Conservation (phyloP, 495 filamentous ascomycete species). For the Hypoxylon lenormandii region DNA sequence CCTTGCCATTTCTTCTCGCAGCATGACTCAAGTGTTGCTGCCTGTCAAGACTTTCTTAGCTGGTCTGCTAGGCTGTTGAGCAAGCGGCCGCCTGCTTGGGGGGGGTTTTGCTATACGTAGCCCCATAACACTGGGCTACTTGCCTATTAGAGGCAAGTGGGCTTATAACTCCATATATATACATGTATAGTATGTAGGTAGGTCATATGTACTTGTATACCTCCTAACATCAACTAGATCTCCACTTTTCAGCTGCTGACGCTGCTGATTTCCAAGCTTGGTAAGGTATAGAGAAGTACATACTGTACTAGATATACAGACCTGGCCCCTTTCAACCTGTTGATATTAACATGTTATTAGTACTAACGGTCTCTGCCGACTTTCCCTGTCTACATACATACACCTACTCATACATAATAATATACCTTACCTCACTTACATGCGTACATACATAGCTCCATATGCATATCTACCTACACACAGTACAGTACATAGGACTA, state of each 20-base stretch:
- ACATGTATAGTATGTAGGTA: conserved; percentile 7
- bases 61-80: conserved; percentile 14
- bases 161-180: neutral
- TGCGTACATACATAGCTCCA: neutral
- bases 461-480: conserved; percentile 10
- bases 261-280: conserved; percentile 40
- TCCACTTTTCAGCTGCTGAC: conserved; percentile 50
- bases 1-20: conserved; percentile 22
- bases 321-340: conserved; percentile 33
- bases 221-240: conserved; percentile 13
- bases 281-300: conserved; percentile 42
- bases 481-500: neutral
- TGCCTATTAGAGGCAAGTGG: conserved; percentile 8
- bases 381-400: conserved; percentile 17
- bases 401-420: neutral
- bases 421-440: conserved; percentile 6
- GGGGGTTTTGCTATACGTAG: conserved; percentile 12
- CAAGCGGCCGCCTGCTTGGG: conserved; percentile 22
- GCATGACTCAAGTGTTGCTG: conserved; percentile 34
- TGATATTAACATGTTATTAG: conserved; percentile 19
- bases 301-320: conserved; percentile 33
- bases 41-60: neutral
- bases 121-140: conserved; percentile 13
- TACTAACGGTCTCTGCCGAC: conserved; percentile 42
- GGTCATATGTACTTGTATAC: conserved; percentile 23